Evolutionary conservation across 2,329 filamentous ascomycete species (phyloP), one percentile per base, ranked within the genome.

Genomic region (Pseudocercospora fijiensis): DNA sequence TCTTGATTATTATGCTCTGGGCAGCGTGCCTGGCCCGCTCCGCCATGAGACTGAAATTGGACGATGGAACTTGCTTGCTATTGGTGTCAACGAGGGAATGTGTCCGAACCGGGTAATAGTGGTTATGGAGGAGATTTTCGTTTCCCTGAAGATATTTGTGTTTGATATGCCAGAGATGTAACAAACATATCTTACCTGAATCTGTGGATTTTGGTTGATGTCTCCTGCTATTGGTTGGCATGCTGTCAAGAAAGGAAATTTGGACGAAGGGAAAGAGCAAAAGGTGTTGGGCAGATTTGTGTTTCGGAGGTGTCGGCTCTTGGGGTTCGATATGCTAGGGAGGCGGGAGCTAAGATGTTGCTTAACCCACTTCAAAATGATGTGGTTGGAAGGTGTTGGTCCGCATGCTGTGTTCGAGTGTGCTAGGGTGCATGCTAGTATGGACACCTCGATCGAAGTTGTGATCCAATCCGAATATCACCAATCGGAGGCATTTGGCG

Each of bases 101-200:
- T 88, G 86, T 70, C 79, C 82, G 30, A 81, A 77, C 3, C 78
- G 80, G 6, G 85, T 76, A 66, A 68, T 2, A 74, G 70, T 4
- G 78, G 78, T 10, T 76, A 76, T 27, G 81, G 83, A 2, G 85
- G 84, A 0, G 84, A 85, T 0, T 74, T 87, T 18, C 80, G 85
- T 0, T 74, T 87, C n/a, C 80, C 78, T 24, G 84, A 85, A 52
- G 77, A 82, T 64, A 77, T 81, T 30, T 79, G 80, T 8, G 76
- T 83, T 0, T 79, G n/a, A n/a, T n/a, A 79, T n/a, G 76, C 76
- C 51, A 72, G 75, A 24, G 79, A 77, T 6, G 78, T 85, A 1
- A n/a, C n/a, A n/a, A n/a, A n/a, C 81, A 82, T 33, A 2, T 18
- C 30, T 55, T 55, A 20, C 51, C 51, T 11, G 22, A n/a, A 6